Conservation (phyloP, 179 eudicot species). For the Gypsophila paniculata region DNA sequence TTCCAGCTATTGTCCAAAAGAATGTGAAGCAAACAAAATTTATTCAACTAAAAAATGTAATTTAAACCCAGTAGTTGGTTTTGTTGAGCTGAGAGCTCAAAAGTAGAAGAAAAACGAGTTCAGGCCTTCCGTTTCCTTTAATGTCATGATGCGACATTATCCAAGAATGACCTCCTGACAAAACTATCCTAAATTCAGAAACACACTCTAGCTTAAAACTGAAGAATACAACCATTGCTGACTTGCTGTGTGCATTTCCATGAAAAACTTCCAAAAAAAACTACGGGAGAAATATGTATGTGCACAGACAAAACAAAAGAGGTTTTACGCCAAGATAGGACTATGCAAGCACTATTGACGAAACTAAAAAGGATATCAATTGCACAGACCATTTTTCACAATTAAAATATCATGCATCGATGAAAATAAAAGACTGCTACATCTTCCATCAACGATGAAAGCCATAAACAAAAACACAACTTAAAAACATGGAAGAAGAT, state of each 20-base stretch:
- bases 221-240: neutral
- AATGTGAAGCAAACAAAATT: too few relatives aligned
- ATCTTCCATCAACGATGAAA: neutral
- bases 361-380: neutral
- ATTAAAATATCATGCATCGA: neutral
- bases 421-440: neutral
- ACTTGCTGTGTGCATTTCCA: neutral
- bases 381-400: neutral
- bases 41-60: too few relatives aligned
- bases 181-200: neutral
- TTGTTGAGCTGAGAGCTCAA: too few relatives aligned
- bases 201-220: neutral
- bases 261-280: neutral
- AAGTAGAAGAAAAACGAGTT: too few relatives aligned
- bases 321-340: neutral
- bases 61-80: too few relatives aligned
- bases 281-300: neutral
- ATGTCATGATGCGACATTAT: too few relatives aligned
- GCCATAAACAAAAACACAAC: neutral
- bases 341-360: neutral
- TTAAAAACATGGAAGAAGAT: conserved; percentile 7
- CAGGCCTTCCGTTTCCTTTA: too few relatives aligned
- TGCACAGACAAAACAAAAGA: neutral
- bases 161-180: neutral
- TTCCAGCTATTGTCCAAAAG: neutral